A percentile compares a stretch with the other conserved stretches of the same genome.
These are phyloP conservation scores for Elaeis oleifera DNA, from an alignment of 202 grass and related monocot species.

Conservation along the genomic window DNA sequence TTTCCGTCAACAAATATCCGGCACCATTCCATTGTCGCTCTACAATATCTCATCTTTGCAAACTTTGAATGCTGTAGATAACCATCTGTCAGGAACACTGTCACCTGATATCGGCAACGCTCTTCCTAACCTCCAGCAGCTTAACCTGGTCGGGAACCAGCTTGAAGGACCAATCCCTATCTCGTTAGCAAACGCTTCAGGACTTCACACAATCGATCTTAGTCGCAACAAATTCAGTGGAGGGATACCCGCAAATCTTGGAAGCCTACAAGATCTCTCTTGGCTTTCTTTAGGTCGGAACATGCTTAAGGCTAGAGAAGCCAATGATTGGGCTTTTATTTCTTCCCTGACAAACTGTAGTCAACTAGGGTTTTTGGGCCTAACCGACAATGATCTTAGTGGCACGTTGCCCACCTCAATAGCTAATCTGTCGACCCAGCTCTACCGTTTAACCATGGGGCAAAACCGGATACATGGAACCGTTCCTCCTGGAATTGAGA, in stretches of 20 bases:
- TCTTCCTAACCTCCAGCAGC: slow-evolving; percentile 21
- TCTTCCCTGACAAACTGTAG: too few relatives aligned
- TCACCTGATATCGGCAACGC: slow-evolving; percentile 21
- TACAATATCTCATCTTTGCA: slow-evolving; percentile 23
- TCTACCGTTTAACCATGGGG: too few relatives aligned
- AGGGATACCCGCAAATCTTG: slow-evolving; percentile 14
- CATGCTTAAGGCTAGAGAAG: background rate
- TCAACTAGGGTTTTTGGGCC: too few relatives aligned
- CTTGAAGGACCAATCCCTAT: slow-evolving; percentile 36
- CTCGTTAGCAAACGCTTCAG: slow-evolving; percentile 34
- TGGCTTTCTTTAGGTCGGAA: slow-evolving; percentile 25
- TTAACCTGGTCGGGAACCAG: slow-evolving; percentile 20
- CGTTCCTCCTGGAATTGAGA: too few relatives aligned
- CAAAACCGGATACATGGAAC: too few relatives aligned
- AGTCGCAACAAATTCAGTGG: slow-evolving; percentile 23
- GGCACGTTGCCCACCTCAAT: too few relatives aligned
- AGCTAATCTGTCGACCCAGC: too few relatives aligned
- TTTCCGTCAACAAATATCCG: slow-evolving; percentile 19
- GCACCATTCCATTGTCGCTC: slow-evolving; percentile 11
- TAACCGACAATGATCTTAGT: too few relatives aligned
- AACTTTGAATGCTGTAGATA: background rate
- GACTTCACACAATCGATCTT: background rate
- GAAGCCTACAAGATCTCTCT: slow-evolving; percentile 18
- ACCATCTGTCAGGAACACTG: slow-evolving; percentile 15
- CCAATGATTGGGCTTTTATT: too few relatives aligned